These are phyloP conservation scores for Hygrocybe punicea DNA, from an alignment of 768 basidiomycete genomes.

Conservation along the genomic window DNA sequence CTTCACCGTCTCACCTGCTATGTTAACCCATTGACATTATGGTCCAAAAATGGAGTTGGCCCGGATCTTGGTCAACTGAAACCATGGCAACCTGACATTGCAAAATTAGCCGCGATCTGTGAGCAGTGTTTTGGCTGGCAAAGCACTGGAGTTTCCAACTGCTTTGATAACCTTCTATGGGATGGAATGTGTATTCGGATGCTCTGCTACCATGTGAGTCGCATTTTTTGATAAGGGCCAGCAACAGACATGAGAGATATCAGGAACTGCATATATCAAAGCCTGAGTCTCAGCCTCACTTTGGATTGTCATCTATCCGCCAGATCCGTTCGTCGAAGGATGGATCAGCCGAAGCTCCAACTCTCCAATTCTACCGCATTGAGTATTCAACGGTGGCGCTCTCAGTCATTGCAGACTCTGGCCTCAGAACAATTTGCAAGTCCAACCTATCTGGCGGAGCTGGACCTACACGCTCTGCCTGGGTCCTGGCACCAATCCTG, in stretches of 20 bases:
- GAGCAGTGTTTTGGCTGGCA: slow-evolving; percentile 69
- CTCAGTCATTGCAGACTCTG: too few relatives aligned
- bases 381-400: too few relatives aligned
- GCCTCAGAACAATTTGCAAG: too few relatives aligned
- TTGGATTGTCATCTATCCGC: background rate
- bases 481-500: too few relatives aligned
- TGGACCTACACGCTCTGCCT: too few relatives aligned
- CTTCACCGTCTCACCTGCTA: slow-evolving; percentile 54
- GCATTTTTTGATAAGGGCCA: background rate
- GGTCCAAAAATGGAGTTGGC: slow-evolving; percentile 26
- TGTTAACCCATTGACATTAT: slow-evolving; percentile 51
- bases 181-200: slow-evolving; percentile 48
- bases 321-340: background rate
- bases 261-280: too few relatives aligned
- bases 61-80: slow-evolving; percentile 28
- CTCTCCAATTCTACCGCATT: too few relatives aligned
- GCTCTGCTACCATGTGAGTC: slow-evolving; percentile 21
- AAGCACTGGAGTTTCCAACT: slow-evolving; percentile 49
- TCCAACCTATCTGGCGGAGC: too few relatives aligned
- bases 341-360: too few relatives aligned
- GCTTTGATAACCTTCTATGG: slow-evolving; percentile 59
- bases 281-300: background rate
- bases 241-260: too few relatives aligned
- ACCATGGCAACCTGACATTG: slow-evolving; percentile 23
- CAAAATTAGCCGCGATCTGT: slow-evolving; percentile 52